Conservation (phyloP, 176 grass and related monocot genomes). For the Aegilops speltoides region DNA sequence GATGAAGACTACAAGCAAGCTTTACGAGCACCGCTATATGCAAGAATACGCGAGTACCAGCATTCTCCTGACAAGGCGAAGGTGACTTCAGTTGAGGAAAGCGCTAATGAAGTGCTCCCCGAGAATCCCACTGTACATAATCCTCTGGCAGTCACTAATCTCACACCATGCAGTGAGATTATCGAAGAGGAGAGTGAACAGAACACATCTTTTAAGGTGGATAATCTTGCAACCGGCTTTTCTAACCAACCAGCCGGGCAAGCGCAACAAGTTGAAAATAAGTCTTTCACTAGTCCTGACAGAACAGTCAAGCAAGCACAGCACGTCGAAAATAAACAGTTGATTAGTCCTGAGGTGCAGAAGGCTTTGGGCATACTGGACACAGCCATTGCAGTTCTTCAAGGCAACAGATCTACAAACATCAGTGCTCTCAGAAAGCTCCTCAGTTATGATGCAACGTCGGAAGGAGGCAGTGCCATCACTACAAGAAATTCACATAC, state of each 20-base stretch:
- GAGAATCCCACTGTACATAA: slow-evolving; percentile 29
- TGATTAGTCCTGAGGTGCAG: slow-evolving; percentile 73
- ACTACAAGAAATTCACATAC: slow-evolving; percentile 12
- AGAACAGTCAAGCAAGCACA: background rate
- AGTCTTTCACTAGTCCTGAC: slow-evolving; percentile 51
- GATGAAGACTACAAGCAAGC: slow-evolving; percentile 79
- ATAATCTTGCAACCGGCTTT: slow-evolving; percentile 18
- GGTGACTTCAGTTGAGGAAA: slow-evolving; percentile 3
- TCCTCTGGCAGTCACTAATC: slow-evolving; percentile 23
- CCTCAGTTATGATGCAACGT: slow-evolving; percentile 21
- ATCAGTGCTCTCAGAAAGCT: slow-evolving; percentile 25
- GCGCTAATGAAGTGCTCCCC: slow-evolving; percentile 9
- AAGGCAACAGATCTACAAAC: slow-evolving; percentile 21
- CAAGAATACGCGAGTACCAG: slow-evolving; percentile 51
- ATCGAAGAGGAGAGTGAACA: slow-evolving; percentile 65
- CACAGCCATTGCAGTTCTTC: slow-evolving; percentile 54
- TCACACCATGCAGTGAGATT: slow-evolving; percentile 55
- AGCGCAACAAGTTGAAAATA: slow-evolving; percentile 13
- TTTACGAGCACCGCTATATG: slow-evolving; percentile 72
- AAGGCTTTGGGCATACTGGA: slow-evolving; percentile 71
- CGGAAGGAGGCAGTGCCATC: slow-evolving; percentile 11
- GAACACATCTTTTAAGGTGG: slow-evolving; percentile 10
- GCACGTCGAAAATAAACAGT: slow-evolving; percentile 12
- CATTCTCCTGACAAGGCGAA: slow-evolving; percentile 36
- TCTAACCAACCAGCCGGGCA: background rate